Evolutionary conservation across 768 basidiomycete genomes (phyloP).

Genomic region (Filobasidium wieringae): DNA sequence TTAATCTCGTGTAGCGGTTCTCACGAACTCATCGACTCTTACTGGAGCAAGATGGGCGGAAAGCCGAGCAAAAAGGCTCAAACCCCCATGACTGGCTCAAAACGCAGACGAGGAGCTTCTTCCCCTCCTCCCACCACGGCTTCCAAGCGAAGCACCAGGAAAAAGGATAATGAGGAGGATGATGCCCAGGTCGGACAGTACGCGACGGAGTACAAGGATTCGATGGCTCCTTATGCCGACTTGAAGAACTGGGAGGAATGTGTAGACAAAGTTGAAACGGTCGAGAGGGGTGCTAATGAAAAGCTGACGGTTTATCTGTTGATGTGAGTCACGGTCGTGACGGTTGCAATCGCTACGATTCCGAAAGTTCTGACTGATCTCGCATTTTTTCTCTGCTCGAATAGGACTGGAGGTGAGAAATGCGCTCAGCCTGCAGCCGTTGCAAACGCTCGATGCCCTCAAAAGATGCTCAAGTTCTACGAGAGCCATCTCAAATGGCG

Average conservation of each 20-base stretch:
- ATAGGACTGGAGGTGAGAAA: slow-evolving; percentile 29
- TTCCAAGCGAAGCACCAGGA: not conserved
- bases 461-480: slow-evolving; percentile 37
- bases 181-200: slow-evolving; percentile 11
- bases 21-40: slow-evolving; percentile 21
- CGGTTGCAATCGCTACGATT: not conserved
- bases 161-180: slow-evolving; percentile 17
- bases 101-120: not conserved
- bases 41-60: slow-evolving; percentile 25
- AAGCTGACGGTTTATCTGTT: slow-evolving; percentile 28
- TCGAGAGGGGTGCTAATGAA: slow-evolving; percentile 23
- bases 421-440: slow-evolving; percentile 20
- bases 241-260: slow-evolving; percentile 31
- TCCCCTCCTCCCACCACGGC: slow-evolving; percentile 4
- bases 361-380: not conserved
- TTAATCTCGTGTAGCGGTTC: slow-evolving; percentile 20
- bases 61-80: slow-evolving; percentile 16
- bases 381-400: not conserved
- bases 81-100: not conserved
- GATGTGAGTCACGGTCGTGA: slow-evolving; percentile 23
- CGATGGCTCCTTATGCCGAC: slow-evolving; percentile 26
- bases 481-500: slow-evolving; percentile 33
- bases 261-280: slow-evolving; percentile 27
- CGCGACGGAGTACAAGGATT: slow-evolving; percentile 24
- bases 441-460: slow-evolving; percentile 30